Base-by-base conservation (phyloP, 257 asterid species). In the Salvia miltiorrhiza region DNA sequence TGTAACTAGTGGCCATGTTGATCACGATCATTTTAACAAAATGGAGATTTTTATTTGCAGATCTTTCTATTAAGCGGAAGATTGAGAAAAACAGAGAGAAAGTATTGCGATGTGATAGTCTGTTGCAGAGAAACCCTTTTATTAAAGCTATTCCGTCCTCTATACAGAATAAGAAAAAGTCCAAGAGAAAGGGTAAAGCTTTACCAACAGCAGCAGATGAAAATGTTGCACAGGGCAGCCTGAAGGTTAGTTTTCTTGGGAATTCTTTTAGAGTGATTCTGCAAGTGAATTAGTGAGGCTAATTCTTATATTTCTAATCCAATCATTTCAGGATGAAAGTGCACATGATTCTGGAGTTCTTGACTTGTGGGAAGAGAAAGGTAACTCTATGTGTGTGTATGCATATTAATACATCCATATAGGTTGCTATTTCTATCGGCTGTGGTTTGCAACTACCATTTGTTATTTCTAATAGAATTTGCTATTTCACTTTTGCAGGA, bases 81-180 rank as follows among this genome's bases (percentile, higher is more conserved):
- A 91, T 94, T 74, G 97, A 94, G 73, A 94, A 91, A 74, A 84
- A 73, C 73, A 78, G 96, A 78, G 92, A 86, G 44, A 87, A 82
- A 72, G 95, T 89, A 24, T 84, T 94, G 50, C 87, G 84, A 9
- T 79, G 76, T 72, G 96, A 94, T 17, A 94, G 96, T 77, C 19
- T 94, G 71, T 72, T 94, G 73, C 95, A 89, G 79, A 86, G 83
- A 67, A 94, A 90, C 72, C 88, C 93, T 40, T 90, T 87, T 76
- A 72, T 91, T 68, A 72, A 91, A 76, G 80, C 95, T 23, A 67
- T 91, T 67, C 97, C 97, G 7, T 84, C 96, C 14, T 90, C 96
- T 9, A 71, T 60, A 44, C 92, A 82, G 63, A 90, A 82, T 73
- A 89, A 89, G 78, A 88, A 86, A 74, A 87, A 65, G 72, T 71